Evolutionary conservation across 306 rosid genomes (phyloP).

Genomic region (Amphicarpaea edgeworthii): DNA sequence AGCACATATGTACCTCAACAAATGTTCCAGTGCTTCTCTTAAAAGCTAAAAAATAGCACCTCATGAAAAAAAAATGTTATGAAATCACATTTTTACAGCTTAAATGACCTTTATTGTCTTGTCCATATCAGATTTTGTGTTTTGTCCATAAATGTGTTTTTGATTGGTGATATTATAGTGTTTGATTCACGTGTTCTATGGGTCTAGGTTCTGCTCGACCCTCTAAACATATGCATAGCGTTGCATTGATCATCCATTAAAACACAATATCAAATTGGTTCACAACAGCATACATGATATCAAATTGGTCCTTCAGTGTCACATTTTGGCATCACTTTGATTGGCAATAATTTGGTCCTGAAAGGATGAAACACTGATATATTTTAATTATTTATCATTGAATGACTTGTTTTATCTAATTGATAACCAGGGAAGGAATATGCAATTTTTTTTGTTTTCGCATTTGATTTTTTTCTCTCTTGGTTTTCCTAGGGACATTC

Average conservation of each 20-base stretch:
- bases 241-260: neutral
- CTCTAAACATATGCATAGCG: neutral
- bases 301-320: neutral
- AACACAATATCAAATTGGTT: neutral
- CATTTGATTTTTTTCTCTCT: slow-evolving; percentile 30
- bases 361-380: slow-evolving; percentile 22
- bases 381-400: slow-evolving; percentile 15
- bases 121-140: slow-evolving; percentile 18
- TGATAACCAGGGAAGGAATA: neutral
- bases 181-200: slow-evolving; percentile 20
- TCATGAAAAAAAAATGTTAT: neutral
- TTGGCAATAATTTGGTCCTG: neutral
- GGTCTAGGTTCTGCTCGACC: slow-evolving; percentile 19
- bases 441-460: slow-evolving; percentile 11
- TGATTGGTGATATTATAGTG: neutral
- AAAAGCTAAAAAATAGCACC: neutral
- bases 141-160: neutral
- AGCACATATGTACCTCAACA: neutral
- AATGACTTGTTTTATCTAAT: slow-evolving; percentile 13
- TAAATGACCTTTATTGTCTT: neutral
- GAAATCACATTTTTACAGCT: neutral
- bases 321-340: neutral
- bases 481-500: slow-evolving; percentile 75
- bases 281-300: neutral
- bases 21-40: neutral